Percentiles rank a stretch among this genome's conserved stretches.
phyloP scores from a whole-genome alignment of 2,329 filamentous ascomycete genomes.

The Exophiala sp. region DNA sequence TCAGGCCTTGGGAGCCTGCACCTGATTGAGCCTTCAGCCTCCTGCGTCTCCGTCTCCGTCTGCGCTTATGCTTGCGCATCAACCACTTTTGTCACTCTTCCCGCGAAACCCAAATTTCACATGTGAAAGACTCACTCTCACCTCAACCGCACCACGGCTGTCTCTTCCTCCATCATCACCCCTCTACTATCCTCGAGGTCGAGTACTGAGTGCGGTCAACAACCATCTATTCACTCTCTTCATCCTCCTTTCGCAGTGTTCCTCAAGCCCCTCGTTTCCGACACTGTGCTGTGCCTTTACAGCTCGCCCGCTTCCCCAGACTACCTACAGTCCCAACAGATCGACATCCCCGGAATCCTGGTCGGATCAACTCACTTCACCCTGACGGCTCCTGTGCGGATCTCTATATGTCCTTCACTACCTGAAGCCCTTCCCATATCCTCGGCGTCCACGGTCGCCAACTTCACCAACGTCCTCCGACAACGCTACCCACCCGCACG shows the following conservation, averaged over 20 bases:
- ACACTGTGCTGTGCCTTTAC: conserved; percentile 1
- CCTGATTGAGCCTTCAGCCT: neutral
- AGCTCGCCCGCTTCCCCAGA: conserved; percentile 15
- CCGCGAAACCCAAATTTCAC: conserved; percentile 2
- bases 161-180: neutral
- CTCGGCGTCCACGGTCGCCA: neutral
- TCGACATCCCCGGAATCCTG: conserved; percentile 1
- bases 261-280: neutral
- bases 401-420: neutral
- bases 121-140: conserved; percentile 13
- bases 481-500: neutral
- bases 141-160: neutral
- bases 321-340: conserved; percentile 19
- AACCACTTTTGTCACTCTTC: neutral
- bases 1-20: no score
- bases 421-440: neutral
- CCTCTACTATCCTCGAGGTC: no score
- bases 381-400: neutral
- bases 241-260: neutral
- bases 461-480: neutral
- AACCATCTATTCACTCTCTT: neutral
- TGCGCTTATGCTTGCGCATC: neutral
- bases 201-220: no score
- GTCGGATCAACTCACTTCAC: conserved; percentile 3
- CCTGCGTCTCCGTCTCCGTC: neutral